These are phyloP conservation scores for Microbotryum intermedium DNA, from an alignment of 1,284 basidiomycete species.

Conservation along the genomic window DNA sequence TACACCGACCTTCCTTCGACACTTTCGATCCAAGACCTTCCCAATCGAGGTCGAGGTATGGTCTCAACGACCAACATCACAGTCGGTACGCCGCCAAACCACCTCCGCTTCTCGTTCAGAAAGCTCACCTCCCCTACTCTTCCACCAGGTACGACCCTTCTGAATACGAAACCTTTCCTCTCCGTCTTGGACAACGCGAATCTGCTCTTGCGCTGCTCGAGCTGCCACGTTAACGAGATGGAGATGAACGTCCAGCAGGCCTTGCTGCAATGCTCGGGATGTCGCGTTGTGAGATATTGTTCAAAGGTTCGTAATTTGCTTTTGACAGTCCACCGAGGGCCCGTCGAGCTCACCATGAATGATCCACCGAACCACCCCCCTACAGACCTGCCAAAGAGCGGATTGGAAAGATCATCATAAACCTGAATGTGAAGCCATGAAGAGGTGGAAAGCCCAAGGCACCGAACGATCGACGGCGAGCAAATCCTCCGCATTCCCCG, in stretches of 20 bases:
- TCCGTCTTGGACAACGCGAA: constrained; percentile 58
- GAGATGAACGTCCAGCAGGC: constrained; percentile 29
- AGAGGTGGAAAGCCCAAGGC: constrained; percentile 22
- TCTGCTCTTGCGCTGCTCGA: constrained; percentile 57
- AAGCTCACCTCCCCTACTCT: not conserved
- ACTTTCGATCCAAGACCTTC: constrained; percentile 1
- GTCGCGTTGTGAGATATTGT: constrained; percentile 64
- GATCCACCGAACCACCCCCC: too few relatives aligned
- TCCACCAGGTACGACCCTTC: constrained; percentile 51
- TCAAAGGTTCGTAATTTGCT: constrained; percentile 46
- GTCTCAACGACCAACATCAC: not conserved
- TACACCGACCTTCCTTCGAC: constrained; percentile 12
- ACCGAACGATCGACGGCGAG: constrained; percentile 8
- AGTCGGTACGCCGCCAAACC: not conserved
- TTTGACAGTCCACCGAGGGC: constrained; percentile 12
- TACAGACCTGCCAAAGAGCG: constrained; percentile 61
- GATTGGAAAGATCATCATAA: constrained; percentile 78
- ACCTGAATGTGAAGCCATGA: constrained; percentile 61
- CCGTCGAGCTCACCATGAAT: not conserved
- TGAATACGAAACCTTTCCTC: constrained; percentile 53
- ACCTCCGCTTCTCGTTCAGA: too few relatives aligned
- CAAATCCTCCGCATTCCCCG: constrained; percentile 46
- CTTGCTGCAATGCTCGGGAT: constrained; percentile 51
- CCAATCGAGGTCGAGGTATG: constrained; percentile 8
- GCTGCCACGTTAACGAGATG: constrained; percentile 47